Evolutionary conservation across 192 early-diverging fungal genomes (phyloP).

Genomic region (Helicostylum pulchrum): DNA sequence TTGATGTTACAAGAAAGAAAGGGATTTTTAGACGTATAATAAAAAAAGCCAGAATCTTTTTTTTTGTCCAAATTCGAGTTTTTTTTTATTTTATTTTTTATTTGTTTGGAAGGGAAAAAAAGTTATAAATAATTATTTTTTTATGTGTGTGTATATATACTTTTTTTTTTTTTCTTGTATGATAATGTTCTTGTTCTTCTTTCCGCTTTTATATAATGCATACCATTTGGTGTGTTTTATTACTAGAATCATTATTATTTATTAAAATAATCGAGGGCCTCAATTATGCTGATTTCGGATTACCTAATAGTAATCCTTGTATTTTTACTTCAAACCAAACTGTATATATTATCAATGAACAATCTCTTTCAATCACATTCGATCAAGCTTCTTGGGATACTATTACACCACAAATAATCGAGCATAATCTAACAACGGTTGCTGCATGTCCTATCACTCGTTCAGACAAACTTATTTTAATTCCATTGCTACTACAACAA

Average conservation of each 20-base stretch:
- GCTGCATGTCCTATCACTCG: neutral
- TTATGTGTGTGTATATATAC: neutral
- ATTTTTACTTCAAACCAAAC: conserved; percentile 1
- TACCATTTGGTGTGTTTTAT: neutral
- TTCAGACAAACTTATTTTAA: neutral
- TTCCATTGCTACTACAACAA: no score
- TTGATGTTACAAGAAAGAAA: neutral
- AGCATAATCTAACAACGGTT: neutral
- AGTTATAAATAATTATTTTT: conserved; percentile 1
- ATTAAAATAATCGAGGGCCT: neutral
- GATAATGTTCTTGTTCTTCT: neutral
- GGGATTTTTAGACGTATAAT: neutral
- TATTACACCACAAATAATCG: neutral
- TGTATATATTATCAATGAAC: conserved; percentile 1
- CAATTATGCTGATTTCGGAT: conserved; percentile 1
- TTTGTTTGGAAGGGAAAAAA: neutral
- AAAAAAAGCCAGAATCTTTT: neutral
- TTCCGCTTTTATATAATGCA: neutral
- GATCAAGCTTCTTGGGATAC: neutral
- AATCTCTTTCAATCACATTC: conserved; percentile 1
- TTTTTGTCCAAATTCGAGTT: conserved; percentile 3
- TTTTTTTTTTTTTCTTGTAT: neutral
- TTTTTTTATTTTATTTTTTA: neutral
- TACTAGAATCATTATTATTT: neutral
- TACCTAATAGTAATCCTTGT: conserved; percentile 7